Evolutionary conservation across 2,329 filamentous ascomycete genomes (phyloP).

Genomic region (Gnomoniopsis smithogilvyi): DNA sequence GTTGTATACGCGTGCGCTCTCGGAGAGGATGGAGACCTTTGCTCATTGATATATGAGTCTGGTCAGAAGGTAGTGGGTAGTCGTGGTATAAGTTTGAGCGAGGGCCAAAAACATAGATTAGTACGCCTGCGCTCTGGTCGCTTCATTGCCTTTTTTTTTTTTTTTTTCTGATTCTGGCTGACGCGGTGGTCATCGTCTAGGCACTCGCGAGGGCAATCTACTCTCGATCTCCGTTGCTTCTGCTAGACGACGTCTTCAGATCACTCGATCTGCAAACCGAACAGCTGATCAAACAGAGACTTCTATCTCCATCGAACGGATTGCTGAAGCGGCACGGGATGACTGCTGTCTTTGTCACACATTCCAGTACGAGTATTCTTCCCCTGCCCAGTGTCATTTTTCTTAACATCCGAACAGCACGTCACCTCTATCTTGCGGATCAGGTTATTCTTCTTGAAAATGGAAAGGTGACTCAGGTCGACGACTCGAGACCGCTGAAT

Average conservation of each 20-base stretch:
- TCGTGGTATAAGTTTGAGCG: conserved; percentile 26
- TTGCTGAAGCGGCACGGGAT: not conserved
- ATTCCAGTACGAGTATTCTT: not conserved
- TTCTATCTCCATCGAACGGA: not conserved
- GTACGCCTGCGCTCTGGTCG: conserved; percentile 9
- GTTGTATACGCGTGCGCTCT: conserved; percentile 28
- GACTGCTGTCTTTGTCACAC: not conserved
- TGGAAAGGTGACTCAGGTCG: not conserved
- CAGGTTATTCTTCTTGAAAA: not conserved
- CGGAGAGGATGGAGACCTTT: conserved; percentile 21
- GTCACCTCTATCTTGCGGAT: not conserved
- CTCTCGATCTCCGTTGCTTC: not conserved
- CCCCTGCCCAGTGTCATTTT: not conserved
- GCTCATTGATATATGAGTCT: not conserved
- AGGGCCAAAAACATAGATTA: conserved; percentile 29
- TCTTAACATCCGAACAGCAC: not conserved
- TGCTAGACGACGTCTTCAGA: conserved; percentile 20
- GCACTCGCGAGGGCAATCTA: conserved; percentile 20
- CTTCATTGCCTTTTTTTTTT: no score
- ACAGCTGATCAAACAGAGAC: conserved; percentile 14
- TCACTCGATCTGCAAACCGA: conserved; percentile 18
- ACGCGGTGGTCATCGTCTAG: not conserved
- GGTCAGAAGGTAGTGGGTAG: conserved; percentile 23
- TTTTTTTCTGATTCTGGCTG: no score
- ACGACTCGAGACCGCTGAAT: not conserved